Evolutionary conservation across 2,329 filamentous ascomycete genomes (phyloP).

Genomic region (Cryphonectria naterciae): DNA sequence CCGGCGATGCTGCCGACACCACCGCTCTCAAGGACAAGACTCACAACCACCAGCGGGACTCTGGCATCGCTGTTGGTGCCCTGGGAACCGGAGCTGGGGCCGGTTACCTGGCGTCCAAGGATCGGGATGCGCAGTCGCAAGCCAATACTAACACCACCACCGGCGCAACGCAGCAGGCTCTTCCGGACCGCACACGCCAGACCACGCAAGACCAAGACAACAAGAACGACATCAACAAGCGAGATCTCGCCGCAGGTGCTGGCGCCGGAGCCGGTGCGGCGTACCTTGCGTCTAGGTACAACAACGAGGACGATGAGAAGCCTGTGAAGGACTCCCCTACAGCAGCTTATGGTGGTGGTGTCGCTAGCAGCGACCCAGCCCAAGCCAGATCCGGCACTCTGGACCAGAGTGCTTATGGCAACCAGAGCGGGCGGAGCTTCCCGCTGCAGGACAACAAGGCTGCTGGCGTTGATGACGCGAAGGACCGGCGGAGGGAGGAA

Average conservation of each 20-base stretch:
- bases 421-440: neutral
- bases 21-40: neutral
- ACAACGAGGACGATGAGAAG: neutral
- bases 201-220: neutral
- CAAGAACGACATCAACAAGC: neutral
- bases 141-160: neutral
- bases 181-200: neutral
- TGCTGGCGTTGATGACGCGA: neutral
- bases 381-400: neutral
- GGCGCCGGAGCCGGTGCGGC: constrained; percentile 9
- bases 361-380: neutral
- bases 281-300: constrained; percentile 14
- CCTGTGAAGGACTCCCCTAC: neutral
- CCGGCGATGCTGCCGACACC: neutral
- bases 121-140: neutral
- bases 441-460: constrained; percentile 1
- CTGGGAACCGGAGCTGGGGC: constrained; percentile 11
- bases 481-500: neutral
- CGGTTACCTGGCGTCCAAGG: neutral
- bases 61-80: constrained; percentile 14
- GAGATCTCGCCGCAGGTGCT: neutral
- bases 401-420: neutral
- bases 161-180: neutral
- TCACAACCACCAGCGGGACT: neutral
- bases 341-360: neutral